These are phyloP conservation scores for Rhodotorula sp. DNA, from an alignment of 1,284 basidiomycete genomes.

Conservation along the genomic window DNA sequence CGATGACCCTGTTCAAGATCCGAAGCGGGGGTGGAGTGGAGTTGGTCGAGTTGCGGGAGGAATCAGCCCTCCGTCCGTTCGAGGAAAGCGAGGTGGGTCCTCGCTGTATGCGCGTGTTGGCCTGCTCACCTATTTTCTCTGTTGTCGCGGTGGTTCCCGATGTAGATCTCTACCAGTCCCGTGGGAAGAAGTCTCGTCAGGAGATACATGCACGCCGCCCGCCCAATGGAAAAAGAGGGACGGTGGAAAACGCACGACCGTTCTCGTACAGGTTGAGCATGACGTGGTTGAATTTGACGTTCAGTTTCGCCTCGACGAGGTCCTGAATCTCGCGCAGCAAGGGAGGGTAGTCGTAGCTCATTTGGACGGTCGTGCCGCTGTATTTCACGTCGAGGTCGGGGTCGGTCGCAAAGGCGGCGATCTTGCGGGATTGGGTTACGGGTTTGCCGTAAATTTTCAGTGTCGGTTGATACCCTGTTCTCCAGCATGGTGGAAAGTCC, in stretches of 20 bases:
- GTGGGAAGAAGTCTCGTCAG: not conserved
- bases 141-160: constrained; percentile 52
- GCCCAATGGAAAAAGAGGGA: too few relatives aligned
- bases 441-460: constrained; percentile 57
- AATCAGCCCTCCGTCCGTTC: too few relatives aligned
- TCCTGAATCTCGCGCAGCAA: constrained; percentile 51
- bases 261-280: constrained; percentile 58
- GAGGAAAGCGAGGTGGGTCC: too few relatives aligned
- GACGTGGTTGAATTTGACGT: constrained; percentile 56
- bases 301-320: constrained; percentile 50
- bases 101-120: not conserved
- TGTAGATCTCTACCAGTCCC: constrained; percentile 23
- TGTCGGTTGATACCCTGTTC: constrained; percentile 54
- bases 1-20: constrained; percentile 52
- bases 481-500: too few relatives aligned
- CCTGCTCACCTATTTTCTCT: constrained; percentile 46
- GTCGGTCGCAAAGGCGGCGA: constrained; percentile 54
- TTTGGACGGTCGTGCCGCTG: constrained; percentile 51
- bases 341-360: constrained; percentile 53
- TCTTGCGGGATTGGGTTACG: constrained; percentile 55
- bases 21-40: not conserved
- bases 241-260: constrained; percentile 43
- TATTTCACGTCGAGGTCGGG: constrained; percentile 52
- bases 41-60: constrained; percentile 29
- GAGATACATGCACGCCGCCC: too few relatives aligned